These are phyloP conservation scores for Plasmodium fragile DNA, from an alignment of 169 alveolate genomes.

Conservation along the genomic window DNA sequence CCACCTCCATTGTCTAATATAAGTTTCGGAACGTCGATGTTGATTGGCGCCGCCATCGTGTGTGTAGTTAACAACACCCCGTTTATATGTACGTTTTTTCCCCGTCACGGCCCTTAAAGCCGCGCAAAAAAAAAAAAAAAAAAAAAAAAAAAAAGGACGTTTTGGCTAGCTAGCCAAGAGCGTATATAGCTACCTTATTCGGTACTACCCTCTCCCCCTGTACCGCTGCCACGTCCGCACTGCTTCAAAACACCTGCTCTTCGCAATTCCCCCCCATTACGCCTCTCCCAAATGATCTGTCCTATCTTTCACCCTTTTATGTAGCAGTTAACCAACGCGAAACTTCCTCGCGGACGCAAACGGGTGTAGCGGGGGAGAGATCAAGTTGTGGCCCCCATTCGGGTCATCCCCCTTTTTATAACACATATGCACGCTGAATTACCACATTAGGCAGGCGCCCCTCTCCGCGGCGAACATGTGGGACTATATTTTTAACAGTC, in stretches of 20 bases:
- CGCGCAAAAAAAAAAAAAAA: background rate
- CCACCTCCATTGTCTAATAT: constrained; percentile 92
- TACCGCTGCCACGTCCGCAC: background rate
- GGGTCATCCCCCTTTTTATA: background rate
- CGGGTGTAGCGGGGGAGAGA: background rate
- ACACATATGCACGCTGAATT: background rate
- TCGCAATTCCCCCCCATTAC: background rate
- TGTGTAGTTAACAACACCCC: too few relatives aligned
- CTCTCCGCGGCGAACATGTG: background rate
- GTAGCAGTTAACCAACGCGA: background rate
- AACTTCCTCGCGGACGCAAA: background rate
- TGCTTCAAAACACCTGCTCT: background rate
- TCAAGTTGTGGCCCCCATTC: background rate
- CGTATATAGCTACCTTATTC: too few relatives aligned
- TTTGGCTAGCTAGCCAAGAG: background rate
- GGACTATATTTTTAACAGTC: background rate
- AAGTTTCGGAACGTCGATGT: constrained; percentile 85
- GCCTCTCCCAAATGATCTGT: background rate
- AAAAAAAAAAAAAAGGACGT: background rate
- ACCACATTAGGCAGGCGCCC: background rate
- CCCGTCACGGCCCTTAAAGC: too few relatives aligned
- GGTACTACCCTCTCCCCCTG: background rate
- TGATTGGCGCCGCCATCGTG: constrained; percentile 83
- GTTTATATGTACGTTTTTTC: too few relatives aligned
- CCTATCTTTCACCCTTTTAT: background rate